Percentiles rank a stretch among this genome's conserved stretches.
Conservation (phyloP, 78 protist genomes). For the Dictyostelium intermedium region DNA sequence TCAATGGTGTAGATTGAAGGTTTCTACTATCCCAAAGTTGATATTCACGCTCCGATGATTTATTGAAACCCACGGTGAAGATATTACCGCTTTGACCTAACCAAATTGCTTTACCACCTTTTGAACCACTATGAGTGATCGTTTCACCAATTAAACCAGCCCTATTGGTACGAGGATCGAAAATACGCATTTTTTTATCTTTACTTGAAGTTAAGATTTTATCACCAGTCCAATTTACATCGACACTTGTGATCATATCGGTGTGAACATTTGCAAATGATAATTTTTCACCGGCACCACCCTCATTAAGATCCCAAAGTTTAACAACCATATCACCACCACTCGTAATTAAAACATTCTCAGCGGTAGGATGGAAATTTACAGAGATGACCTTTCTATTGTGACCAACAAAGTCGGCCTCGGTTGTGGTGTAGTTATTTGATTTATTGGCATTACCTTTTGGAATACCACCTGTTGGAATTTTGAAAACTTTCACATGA, state of each 20-base stretch:
- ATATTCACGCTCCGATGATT: slow-evolving; percentile 90
- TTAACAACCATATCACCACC: slow-evolving; percentile 73
- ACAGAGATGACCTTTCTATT: slow-evolving; percentile 74
- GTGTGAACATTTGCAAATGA: slow-evolving; percentile 47
- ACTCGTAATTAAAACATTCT: slow-evolving; percentile 80
- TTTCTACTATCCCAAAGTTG: slow-evolving; percentile 85
- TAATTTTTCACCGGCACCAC: not conserved
- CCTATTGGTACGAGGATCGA: slow-evolving; percentile 88
- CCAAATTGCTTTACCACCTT: slow-evolving; percentile 87
- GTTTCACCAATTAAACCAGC: slow-evolving; percentile 7
- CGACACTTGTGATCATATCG: slow-evolving; percentile 69
- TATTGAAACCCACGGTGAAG: slow-evolving; percentile 86
- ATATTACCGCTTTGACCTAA: slow-evolving; percentile 68
- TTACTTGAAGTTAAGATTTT: slow-evolving; percentile 76
- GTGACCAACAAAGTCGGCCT: slow-evolving; percentile 84
- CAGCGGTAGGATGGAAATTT: slow-evolving; percentile 88
- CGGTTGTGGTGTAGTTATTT: slow-evolving; percentile 22
- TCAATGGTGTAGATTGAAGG: slow-evolving; percentile 13
- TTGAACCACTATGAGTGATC: slow-evolving; percentile 82
- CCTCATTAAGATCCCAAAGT: slow-evolving; percentile 86
- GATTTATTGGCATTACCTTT: not conserved
- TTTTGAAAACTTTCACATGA: slow-evolving; percentile 58
- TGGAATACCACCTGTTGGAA: slow-evolving; percentile 83
- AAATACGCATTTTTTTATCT: slow-evolving; percentile 87
- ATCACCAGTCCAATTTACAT: slow-evolving; percentile 81